phyloP scores from a whole-genome alignment of 345 rosid species.

The Populus pruinosa region DNA sequence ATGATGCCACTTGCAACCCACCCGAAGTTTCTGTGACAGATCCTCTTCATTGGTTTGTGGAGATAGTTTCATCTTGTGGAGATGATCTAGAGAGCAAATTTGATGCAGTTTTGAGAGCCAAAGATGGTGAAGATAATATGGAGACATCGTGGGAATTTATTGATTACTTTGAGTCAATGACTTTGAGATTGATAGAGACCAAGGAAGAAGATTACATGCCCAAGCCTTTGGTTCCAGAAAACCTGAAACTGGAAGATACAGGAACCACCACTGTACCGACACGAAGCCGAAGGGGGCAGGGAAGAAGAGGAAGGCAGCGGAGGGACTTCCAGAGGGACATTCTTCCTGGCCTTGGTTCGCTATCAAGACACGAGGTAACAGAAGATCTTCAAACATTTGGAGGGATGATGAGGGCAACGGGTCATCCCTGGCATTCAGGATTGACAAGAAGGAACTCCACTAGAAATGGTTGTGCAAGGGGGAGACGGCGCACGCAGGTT shows the following conservation, averaged over 20 bases:
- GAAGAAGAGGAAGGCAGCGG: constrained; percentile 89
- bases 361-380: constrained; percentile 84
- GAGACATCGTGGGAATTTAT: constrained; percentile 45
- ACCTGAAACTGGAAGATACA: constrained; percentile 45
- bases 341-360: constrained; percentile 84
- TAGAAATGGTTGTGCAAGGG: constrained; percentile 65
- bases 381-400: constrained; percentile 92
- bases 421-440: constrained; percentile 65
- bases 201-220: constrained; percentile 89
- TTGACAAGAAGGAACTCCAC: constrained; percentile 65
- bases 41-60: constrained; percentile 77
- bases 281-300: constrained; percentile 66
- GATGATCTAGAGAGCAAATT: constrained; percentile 45
- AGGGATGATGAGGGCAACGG: constrained; percentile 79
- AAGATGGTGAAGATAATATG: constrained; percentile 30
- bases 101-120: constrained; percentile 32
- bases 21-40: constrained; percentile 37
- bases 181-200: constrained; percentile 52
- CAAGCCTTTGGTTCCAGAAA: constrained; percentile 59
- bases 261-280: constrained; percentile 34
- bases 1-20: constrained; percentile 29
- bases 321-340: constrained; percentile 98
- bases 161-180: constrained; percentile 86
- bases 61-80: constrained; percentile 52
- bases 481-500: constrained; percentile 49